Evolutionary conservation across 192 early-diverging fungal genomes (phyloP).

Genomic region (Rhizoclosmatium globosum): DNA sequence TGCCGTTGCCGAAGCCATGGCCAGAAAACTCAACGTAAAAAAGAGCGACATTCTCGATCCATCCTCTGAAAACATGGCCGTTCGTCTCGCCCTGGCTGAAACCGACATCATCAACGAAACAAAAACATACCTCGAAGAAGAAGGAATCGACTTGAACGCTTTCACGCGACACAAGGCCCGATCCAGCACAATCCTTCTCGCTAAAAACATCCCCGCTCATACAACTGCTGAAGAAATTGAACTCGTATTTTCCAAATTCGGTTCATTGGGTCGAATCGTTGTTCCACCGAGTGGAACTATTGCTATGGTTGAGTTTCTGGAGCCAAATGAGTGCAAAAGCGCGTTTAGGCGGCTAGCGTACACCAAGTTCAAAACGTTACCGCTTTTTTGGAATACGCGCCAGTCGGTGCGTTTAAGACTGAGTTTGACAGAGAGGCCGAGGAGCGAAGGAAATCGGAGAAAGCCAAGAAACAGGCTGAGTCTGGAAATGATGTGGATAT

Average conservation of each 20-base stretch:
- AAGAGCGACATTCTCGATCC: conserved; percentile 94
- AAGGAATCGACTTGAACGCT: conserved; percentile 82
- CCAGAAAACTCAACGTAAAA: conserved; percentile 86
- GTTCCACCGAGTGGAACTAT: conserved; percentile 93
- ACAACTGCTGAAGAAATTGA: conserved; percentile 85
- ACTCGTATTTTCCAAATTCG: conserved; percentile 85
- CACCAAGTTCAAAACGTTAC: conserved; percentile 88
- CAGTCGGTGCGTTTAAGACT: conserved; percentile 77
- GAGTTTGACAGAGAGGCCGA: conserved; percentile 61
- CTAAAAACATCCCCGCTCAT: conserved; percentile 92
- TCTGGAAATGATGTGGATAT: conserved; percentile 40
- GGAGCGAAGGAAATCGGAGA: conserved; percentile 36
- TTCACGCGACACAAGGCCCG: conserved; percentile 73
- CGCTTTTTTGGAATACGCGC: conserved; percentile 96
- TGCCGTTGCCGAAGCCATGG: conserved; percentile 94
- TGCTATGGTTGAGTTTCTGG: conserved; percentile 92
- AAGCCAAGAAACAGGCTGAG: conserved; percentile 42
- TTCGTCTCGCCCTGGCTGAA: conserved; percentile 95
- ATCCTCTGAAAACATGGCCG: conserved; percentile 88
- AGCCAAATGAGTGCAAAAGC: conserved; percentile 86
- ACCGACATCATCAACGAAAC: conserved; percentile 96
- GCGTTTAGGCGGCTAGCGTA: conserved; percentile 92
- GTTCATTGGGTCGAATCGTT: conserved; percentile 86
- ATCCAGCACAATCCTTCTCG: conserved; percentile 89
- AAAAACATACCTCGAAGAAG: conserved; percentile 87